Base-by-base conservation (phyloP, 192 early-diverging fungal genomes). In the Rhizophagus clarus region DNA sequence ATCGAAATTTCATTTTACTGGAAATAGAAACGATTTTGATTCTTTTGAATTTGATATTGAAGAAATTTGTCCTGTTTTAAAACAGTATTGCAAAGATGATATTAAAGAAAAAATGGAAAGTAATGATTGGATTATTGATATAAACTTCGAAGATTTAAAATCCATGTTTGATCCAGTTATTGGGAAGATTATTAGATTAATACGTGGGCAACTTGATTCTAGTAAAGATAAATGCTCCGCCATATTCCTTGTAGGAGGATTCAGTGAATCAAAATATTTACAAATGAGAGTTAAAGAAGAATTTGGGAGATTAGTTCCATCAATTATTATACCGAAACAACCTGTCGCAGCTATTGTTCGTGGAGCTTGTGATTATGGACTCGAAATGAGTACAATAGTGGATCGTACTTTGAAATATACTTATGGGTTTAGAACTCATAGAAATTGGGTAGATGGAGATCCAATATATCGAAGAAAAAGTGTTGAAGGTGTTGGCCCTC, bases 211-310 rank as follows among this genome's bases (percentile, higher is more conserved):
- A 61, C 72, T 89, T 32, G 66, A 67, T 4, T 83, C 83, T 62
- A 64, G 79, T 7, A 77, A 82, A 32, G 63, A 72, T 11, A 72
- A 34, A 22, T 74, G 85, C 2, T 76, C 83, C 22, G 83, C 85
- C 9, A 85, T 86, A 26, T 89, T 89, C 79, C 61, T 89, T 71
- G 88, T 89, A 7, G 88, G 88, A 17, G 88, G 88, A 62, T 88
- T 88, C 69, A 85, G 87, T 24, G 83, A 84, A 56, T 88, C 87
- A 34, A 34, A 34, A 34, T 88, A 88, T 42, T 61, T 89, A 11
- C 82, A 83, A 64, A 56, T 80, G 2, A 63, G 75, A 42, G 74
- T 89, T n/a, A 82, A 83, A 56, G 37, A 73, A 29, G 68, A 70
- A 17, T 85, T 87, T 72, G 71, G 64, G 5, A 34, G 5, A 34